A percentile compares a stretch with the other conserved stretches of the same genome.
These are phyloP conservation scores for Rusavskia elegans DNA, from an alignment of 495 filamentous ascomycete species.

Conservation along the genomic window DNA sequence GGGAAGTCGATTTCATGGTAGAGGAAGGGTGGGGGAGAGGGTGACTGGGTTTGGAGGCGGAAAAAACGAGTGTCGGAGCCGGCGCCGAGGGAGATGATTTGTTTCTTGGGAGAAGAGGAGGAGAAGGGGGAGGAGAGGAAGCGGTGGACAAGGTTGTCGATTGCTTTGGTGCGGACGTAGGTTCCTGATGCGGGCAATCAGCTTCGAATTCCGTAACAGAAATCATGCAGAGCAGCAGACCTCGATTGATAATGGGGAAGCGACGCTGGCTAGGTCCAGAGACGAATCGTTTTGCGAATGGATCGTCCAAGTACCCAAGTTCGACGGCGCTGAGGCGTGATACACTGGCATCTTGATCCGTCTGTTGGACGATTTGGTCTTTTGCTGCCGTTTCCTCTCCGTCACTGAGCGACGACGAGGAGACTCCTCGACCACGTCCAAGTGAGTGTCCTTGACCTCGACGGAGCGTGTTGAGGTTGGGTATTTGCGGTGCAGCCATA, in stretches of 20 bases:
- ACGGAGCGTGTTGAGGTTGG: conserved; percentile 57
- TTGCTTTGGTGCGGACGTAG: conserved; percentile 79
- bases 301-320: conserved; percentile 74
- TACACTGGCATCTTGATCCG: conserved; percentile 80
- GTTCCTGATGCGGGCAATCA: conserved; percentile 41
- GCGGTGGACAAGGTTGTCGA: conserved; percentile 58
- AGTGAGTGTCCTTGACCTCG: conserved; percentile 25
- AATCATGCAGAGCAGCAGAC: conserved; percentile 25
- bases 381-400: conserved; percentile 25
- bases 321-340: conserved; percentile 78
- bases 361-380: conserved; percentile 61
- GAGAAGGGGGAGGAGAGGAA: conserved; percentile 41
- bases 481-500: conserved; percentile 64
- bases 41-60: conserved; percentile 30
- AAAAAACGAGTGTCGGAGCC: conserved; percentile 85
- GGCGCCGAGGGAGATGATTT: conserved; percentile 87
- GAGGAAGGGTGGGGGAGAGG: conserved; percentile 26
- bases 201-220: conserved; percentile 1
- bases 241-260: conserved; percentile 85
- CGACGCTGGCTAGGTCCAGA: conserved; percentile 31
- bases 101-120: conserved; percentile 30
- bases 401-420: conserved; percentile 25
- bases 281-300: conserved; percentile 54
- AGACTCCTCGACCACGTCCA: conserved; percentile 26
- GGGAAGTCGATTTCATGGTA: conserved; percentile 95